Evolutionary conservation across 768 basidiomycete species (phyloP).

Genomic region (Termitomyces sp.): DNA sequence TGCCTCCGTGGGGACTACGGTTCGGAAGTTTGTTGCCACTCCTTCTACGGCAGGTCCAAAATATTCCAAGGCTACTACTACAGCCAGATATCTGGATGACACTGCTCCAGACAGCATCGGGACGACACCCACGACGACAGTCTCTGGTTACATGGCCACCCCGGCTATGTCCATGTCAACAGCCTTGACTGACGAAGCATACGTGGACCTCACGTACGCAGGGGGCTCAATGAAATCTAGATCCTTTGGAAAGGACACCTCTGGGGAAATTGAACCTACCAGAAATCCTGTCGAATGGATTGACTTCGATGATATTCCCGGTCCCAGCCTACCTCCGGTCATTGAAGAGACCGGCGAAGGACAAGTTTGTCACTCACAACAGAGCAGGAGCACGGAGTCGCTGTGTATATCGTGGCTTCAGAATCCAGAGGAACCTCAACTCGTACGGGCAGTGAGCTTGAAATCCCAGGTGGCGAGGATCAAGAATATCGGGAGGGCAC

Average conservation of each 20-base stretch:
- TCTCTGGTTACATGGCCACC: constrained; percentile 6
- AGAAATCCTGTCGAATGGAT: constrained; percentile 8
- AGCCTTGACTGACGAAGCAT: constrained; percentile 1
- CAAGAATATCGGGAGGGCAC: constrained; percentile 35
- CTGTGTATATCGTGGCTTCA: constrained; percentile 15
- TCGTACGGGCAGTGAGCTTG: constrained; percentile 10
- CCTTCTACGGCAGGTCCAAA: neutral
- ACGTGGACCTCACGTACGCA: constrained; percentile 2
- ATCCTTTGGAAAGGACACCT: neutral
- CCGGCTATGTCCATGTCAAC: constrained; percentile 1
- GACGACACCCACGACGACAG: constrained; percentile 1
- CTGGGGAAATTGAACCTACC: neutral
- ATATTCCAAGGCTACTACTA: neutral
- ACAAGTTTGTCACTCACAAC: neutral
- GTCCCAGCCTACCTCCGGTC: neutral
- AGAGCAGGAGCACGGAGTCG: constrained; percentile 8
- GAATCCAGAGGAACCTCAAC: constrained; percentile 10
- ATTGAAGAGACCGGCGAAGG: constrained; percentile 5
- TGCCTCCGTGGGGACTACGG: neutral
- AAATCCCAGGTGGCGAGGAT: constrained; percentile 20
- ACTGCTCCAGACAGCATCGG: neutral
- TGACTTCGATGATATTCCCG: constrained; percentile 10
- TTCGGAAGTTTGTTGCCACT: neutral
- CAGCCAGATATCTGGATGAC: neutral
- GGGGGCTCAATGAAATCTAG: neutral